phyloP scores from a whole-genome alignment of 2,329 filamentous ascomycete genomes.

The Diaporthe velutina region DNA sequence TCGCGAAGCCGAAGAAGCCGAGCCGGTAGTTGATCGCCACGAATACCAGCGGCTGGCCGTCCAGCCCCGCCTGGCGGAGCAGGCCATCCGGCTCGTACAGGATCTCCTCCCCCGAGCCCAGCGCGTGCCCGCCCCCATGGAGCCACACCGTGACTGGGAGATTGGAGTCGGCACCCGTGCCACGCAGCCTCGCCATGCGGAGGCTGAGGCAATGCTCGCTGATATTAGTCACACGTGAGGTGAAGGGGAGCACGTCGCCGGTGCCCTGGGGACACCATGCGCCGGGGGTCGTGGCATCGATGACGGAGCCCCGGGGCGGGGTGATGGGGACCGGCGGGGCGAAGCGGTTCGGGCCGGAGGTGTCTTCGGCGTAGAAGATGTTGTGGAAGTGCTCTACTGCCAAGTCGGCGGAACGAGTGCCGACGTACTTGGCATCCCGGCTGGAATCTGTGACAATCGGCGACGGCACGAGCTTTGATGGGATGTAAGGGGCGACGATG shows the following conservation, averaged over 20 bases:
- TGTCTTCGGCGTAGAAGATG: slow-evolving; percentile 49
- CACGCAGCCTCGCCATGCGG: slow-evolving; percentile 42
- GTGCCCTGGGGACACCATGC: slow-evolving; percentile 48
- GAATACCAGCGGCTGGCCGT: slow-evolving; percentile 43
- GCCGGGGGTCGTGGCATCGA: slow-evolving; percentile 46
- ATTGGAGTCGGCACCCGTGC: slow-evolving; percentile 34
- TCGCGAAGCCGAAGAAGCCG: slow-evolving; percentile 45
- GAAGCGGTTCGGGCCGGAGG: slow-evolving; percentile 47
- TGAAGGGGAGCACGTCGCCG: slow-evolving; percentile 43
- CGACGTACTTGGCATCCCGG: slow-evolving; percentile 44
- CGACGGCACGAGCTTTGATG: not conserved
- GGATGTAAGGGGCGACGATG: not conserved
- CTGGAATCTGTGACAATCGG: slow-evolving; percentile 24
- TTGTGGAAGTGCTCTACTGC: slow-evolving; percentile 50
- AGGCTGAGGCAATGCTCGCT: slow-evolving; percentile 46
- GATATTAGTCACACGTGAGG: slow-evolving; percentile 42
- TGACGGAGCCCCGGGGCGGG: slow-evolving; percentile 41
- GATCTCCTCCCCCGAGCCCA: slow-evolving; percentile 44
- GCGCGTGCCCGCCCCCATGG: slow-evolving; percentile 43
- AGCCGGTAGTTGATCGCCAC: slow-evolving; percentile 45
- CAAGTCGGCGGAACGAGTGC: slow-evolving; percentile 40
- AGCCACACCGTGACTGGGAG: slow-evolving; percentile 45
- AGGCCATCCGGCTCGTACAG: slow-evolving; percentile 44
- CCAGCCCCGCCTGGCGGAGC: slow-evolving; percentile 41
- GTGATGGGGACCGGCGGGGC: slow-evolving; percentile 45